A percentile compares a stretch with the other conserved stretches of the same genome.
These are phyloP conservation scores for Botrytis elliptica DNA, from an alignment of 2,329 filamentous ascomycete genomes.

Conservation along the genomic window DNA sequence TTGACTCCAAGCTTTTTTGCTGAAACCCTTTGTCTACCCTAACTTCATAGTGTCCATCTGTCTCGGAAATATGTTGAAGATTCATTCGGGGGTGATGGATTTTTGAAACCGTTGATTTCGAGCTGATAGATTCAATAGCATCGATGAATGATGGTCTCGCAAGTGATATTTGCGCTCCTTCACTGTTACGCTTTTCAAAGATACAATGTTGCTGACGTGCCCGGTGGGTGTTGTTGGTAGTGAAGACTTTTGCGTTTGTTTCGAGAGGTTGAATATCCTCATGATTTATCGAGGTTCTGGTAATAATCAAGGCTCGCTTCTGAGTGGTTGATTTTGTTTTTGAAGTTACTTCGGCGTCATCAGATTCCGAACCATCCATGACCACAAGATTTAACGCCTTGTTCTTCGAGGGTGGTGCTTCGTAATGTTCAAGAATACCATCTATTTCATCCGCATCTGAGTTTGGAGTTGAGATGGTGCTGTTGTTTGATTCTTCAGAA, in stretches of 20 bases:
- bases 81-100: not conserved
- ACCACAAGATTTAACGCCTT: not conserved
- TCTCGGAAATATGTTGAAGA: constrained; percentile 12
- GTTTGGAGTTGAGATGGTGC: not conserved
- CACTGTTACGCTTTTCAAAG: not conserved
- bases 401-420: not conserved
- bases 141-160: not conserved
- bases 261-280: not conserved
- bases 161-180: not conserved
- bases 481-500: not conserved
- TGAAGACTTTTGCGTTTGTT: not conserved
- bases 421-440: not conserved
- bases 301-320: constrained; percentile 9
- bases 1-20: no score
- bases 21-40: not conserved
- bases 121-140: not conserved
- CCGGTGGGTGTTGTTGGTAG: not conserved
- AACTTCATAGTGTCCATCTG: not conserved
- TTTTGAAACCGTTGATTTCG: not conserved
- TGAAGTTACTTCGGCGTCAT: constrained; percentile 1
- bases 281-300: not conserved
- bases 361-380: constrained; percentile 1
- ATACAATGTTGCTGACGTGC: not conserved
- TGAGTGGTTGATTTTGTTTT: constrained; percentile 9
- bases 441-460: not conserved